Evolutionary conservation across 2,329 filamentous ascomycete genomes (phyloP), one percentile per base, ranked within the genome.

Genomic region (Alternaria burnsii): DNA sequence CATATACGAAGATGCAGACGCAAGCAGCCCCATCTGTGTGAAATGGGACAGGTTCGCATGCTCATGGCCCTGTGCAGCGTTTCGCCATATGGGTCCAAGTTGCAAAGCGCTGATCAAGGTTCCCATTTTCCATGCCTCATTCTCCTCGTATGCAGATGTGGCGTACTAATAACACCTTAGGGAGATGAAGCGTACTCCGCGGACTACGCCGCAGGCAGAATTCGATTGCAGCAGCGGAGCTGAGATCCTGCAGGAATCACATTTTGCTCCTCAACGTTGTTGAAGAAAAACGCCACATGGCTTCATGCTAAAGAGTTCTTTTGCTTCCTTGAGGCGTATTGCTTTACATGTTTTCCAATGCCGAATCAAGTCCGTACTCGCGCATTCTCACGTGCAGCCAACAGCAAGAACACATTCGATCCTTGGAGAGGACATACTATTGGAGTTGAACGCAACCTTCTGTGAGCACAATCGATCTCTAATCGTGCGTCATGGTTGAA

Each of bases 1-100:
- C 46, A 43, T 52, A 51, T 50, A 44, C 46, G 54, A 43, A 18
- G 28, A 57, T n/a, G 46, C 54, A 57, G 54, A 38, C 52, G 44
- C 54, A 38, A 6, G 50, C n/a, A 36, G 26, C 48, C 26, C 34
- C 20, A 22, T 41, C 18, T 40, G 9, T 18, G 20, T 36, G 9
- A 24, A 11, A 18, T 34, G 30, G 36, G 18, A 24, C 40, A 9
- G 26, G 38, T 30, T 32, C 20, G 30, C 30, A 36, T 48, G 20
- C 46, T 22, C 30, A 48, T 32, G 30, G 34, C 30, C 12, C 46
- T 36, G 30, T 48, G 30, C 7, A 26, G 24, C 18, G 10, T 34
- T 18, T 34, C 24, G 46, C 46, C 28, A 5, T 24, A 18, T 36
- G 46, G 46, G 28, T 48, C 24, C 46, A 11, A 36, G 46, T 12